Evolutionary conservation across 129 eudicot species (phyloP).

Genomic region (Heracleum sosnowskyi): DNA sequence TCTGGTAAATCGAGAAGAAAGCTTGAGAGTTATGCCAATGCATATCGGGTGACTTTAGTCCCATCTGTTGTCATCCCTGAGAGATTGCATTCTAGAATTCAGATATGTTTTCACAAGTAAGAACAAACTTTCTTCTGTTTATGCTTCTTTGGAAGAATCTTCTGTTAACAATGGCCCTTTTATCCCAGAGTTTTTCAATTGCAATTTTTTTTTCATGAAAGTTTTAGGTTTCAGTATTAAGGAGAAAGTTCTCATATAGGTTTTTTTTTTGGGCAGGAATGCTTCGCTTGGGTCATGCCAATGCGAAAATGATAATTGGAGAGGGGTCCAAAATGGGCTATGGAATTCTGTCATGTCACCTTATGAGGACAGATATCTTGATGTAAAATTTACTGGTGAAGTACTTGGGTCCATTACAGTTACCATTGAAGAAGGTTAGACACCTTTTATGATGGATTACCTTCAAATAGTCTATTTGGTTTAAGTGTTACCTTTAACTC

Average conservation of each 20-base stretch:
- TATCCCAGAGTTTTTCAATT: background rate
- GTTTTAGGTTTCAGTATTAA: background rate
- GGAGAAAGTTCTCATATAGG: background rate
- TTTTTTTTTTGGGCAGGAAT: conserved; percentile 40
- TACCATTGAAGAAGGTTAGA: conserved; percentile 58
- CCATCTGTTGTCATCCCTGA: conserved; percentile 80
- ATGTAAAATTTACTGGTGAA: conserved; percentile 52
- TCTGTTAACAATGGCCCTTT: background rate
- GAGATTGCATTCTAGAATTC: conserved; percentile 53
- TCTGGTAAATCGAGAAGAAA: conserved; percentile 56
- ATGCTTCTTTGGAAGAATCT: background rate
- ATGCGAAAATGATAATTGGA: conserved; percentile 70
- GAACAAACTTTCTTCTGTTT: background rate
- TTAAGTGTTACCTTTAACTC: conserved; percentile 7
- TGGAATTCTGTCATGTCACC: conserved; percentile 67
- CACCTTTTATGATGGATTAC: conserved; percentile 2
- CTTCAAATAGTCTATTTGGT: background rate
- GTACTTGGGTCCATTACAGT: conserved; percentile 58
- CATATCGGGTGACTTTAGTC: conserved; percentile 46
- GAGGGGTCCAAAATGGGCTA: conserved; percentile 47
- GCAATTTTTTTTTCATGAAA: background rate
- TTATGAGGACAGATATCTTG: conserved; percentile 59
- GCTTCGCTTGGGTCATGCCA: conserved; percentile 61
- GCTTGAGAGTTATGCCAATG: conserved; percentile 62
- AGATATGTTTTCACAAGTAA: conserved; percentile 71